Conservation (phyloP, 2,329 filamentous ascomycete genomes). For the Cytospora leucostoma region DNA sequence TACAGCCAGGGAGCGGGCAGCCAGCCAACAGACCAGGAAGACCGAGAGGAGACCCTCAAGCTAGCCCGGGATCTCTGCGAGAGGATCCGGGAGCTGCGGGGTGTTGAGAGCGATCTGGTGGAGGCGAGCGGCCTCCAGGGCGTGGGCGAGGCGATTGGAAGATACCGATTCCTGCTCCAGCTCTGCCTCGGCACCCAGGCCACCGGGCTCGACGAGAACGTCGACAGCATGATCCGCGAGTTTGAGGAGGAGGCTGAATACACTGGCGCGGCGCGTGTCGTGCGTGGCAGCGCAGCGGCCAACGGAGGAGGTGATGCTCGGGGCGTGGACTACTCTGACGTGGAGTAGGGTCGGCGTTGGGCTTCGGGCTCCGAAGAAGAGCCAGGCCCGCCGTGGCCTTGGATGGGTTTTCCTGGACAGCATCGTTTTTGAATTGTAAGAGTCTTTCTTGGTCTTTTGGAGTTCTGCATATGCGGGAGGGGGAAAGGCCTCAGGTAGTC, state of each 20-base stretch:
- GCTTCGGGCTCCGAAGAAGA: not conserved
- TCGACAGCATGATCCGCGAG: slow-evolving; percentile 62
- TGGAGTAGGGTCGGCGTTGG: slow-evolving; percentile 30
- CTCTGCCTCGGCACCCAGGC: slow-evolving; percentile 69
- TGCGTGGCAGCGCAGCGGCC: slow-evolving; percentile 7
- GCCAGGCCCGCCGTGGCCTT: not conserved
- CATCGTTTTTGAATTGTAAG: not conserved
- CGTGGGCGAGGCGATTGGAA: slow-evolving; percentile 71
- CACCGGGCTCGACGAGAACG: slow-evolving; percentile 67
- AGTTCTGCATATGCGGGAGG: not conserved
- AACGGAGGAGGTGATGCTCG: slow-evolving; percentile 31
- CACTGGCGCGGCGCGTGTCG: slow-evolving; percentile 32
- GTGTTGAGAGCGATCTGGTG: slow-evolving; percentile 68
- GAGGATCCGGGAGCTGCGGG: slow-evolving; percentile 60
- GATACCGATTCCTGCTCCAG: slow-evolving; percentile 70
- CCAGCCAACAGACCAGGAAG: slow-evolving; percentile 38
- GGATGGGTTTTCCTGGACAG: not conserved
- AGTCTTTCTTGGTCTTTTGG: not conserved
- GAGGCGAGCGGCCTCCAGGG: slow-evolving; percentile 68
- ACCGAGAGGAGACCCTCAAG: slow-evolving; percentile 56
- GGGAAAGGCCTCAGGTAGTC: not conserved
- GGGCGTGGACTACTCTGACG: slow-evolving; percentile 33
- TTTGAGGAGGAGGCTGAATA: slow-evolving; percentile 63
- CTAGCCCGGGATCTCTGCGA: slow-evolving; percentile 60
- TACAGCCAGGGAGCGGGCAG: slow-evolving; percentile 34